phyloP scores from a whole-genome alignment of 306 rosid genomes.

The Fragaria nilgerrensis region DNA sequence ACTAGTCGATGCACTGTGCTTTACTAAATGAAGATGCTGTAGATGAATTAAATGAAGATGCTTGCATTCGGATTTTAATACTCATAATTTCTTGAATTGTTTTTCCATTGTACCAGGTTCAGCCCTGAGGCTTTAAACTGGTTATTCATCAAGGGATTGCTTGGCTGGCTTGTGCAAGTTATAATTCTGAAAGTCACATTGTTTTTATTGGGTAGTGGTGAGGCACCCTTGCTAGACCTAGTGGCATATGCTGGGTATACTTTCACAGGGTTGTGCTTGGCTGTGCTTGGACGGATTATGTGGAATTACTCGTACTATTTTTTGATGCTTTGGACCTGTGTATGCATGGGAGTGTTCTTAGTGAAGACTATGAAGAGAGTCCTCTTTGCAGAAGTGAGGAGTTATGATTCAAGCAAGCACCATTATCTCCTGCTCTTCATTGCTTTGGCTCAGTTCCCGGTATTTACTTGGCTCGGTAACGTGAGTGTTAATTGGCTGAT shows the following conservation, averaged over 20 bases:
- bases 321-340: conserved; percentile 86
- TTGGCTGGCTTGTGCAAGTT: conserved; percentile 91
- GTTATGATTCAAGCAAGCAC: conserved; percentile 81
- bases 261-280: conserved; percentile 80
- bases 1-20: neutral
- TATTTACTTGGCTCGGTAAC: conserved; percentile 93
- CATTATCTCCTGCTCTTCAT: conserved; percentile 92
- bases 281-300: conserved; percentile 68
- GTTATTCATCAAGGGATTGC: conserved; percentile 88
- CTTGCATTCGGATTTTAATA: neutral
- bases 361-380: conserved; percentile 97
- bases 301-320: conserved; percentile 68
- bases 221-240: conserved; percentile 80
- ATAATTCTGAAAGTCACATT: conserved; percentile 64
- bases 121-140: conserved; percentile 92
- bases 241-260: conserved; percentile 84
- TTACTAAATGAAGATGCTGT: neutral
- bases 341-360: conserved; percentile 92
- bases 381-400: conserved; percentile 86
- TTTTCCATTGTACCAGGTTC: conserved; percentile 53
- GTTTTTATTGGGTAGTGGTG: conserved; percentile 77
- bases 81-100: conserved; percentile 1
- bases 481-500: conserved; percentile 85
- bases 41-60: neutral
- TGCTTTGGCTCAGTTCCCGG: conserved; percentile 88